Evolutionary conservation across 1,284 basidiomycete genomes (phyloP).

Genomic region (Ceratobasidium sp.): DNA sequence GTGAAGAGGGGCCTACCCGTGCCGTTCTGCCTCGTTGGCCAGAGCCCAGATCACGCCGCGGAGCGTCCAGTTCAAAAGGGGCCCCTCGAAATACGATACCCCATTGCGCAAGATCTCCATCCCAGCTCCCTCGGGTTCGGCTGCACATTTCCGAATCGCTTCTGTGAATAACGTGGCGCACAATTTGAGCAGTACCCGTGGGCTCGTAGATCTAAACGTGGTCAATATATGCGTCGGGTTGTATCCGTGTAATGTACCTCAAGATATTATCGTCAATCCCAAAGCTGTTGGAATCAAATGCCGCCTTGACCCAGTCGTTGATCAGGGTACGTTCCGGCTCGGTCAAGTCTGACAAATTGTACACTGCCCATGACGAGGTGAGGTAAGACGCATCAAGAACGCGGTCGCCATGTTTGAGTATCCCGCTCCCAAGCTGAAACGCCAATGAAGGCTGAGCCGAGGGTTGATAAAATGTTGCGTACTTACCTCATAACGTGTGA

Average conservation of each 20-base stretch:
- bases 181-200: slow-evolving; percentile 67
- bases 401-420: slow-evolving; percentile 52
- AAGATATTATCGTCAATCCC: slow-evolving; percentile 81
- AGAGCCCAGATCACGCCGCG: slow-evolving; percentile 70
- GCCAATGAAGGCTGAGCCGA: neutral
- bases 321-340: slow-evolving; percentile 61
- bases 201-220: slow-evolving; percentile 65
- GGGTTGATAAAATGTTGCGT: neutral
- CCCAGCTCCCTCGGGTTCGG: slow-evolving; percentile 61
- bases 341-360: slow-evolving; percentile 55
- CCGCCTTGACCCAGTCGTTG: slow-evolving; percentile 69
- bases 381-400: slow-evolving; percentile 53
- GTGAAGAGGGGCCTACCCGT: slow-evolving; percentile 57
- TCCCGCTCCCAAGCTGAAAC: slow-evolving; percentile 12
- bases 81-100: slow-evolving; percentile 73
- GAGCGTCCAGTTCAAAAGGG: slow-evolving; percentile 76
- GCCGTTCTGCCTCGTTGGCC: slow-evolving; percentile 63
- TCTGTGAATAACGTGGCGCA: slow-evolving; percentile 67
- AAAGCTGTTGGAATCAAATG: slow-evolving; percentile 75
- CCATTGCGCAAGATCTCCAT: slow-evolving; percentile 69
- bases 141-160: slow-evolving; percentile 59
- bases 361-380: slow-evolving; percentile 53
- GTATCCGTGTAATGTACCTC: slow-evolving; percentile 55
- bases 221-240: neutral
- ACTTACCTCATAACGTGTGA: slow-evolving; percentile 67